Percentiles rank a stretch among this genome's conserved stretches.
phyloP scores from a whole-genome alignment of 192 early-diverging fungal genomes.

The Coemansia sp. region DNA sequence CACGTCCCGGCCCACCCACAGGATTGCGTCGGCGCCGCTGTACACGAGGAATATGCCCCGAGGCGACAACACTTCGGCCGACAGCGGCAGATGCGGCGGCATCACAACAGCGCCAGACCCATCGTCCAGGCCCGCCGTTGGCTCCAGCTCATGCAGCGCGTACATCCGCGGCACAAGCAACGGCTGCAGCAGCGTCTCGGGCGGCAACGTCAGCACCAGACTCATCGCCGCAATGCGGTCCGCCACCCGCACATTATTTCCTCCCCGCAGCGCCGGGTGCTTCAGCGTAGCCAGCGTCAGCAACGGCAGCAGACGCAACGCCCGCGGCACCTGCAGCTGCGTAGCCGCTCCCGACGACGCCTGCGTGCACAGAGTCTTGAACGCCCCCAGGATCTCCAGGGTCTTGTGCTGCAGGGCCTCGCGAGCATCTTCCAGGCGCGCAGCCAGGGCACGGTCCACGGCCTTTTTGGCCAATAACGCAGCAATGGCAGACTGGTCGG shows the following conservation, averaged over 20 bases:
- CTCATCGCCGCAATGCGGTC: constrained; percentile 80
- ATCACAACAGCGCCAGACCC: constrained; percentile 64
- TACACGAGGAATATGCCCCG: constrained; percentile 87
- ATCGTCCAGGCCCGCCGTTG: constrained; percentile 53
- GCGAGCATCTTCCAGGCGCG: constrained; percentile 90
- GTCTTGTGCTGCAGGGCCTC: constrained; percentile 87
- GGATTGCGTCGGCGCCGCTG: constrained; percentile 76
- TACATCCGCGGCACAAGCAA: constrained; percentile 78
- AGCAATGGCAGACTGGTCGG: constrained; percentile 82
- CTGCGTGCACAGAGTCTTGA: constrained; percentile 78
- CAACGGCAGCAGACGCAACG: constrained; percentile 83
- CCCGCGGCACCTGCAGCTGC: constrained; percentile 81
- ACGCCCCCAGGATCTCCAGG: constrained; percentile 85
- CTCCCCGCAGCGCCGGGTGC: constrained; percentile 65
- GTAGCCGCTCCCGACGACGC: constrained; percentile 69
- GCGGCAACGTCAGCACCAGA: constrained; percentile 75
- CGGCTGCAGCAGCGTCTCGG: constrained; percentile 69
- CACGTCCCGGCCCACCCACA: constrained; percentile 86
- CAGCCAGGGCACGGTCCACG: constrained; percentile 80
- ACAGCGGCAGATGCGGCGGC: constrained; percentile 77
- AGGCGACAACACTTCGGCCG: constrained; percentile 80
- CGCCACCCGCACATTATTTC: constrained; percentile 73
- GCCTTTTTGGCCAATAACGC: constrained; percentile 86
- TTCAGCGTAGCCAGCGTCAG: constrained; percentile 81
- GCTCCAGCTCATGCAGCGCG: constrained; percentile 78